Percentiles rank a stretch among this genome's conserved stretches.
phyloP scores from a whole-genome alignment of 2,329 filamentous ascomycete species.

The Diaporthe sp. region DNA sequence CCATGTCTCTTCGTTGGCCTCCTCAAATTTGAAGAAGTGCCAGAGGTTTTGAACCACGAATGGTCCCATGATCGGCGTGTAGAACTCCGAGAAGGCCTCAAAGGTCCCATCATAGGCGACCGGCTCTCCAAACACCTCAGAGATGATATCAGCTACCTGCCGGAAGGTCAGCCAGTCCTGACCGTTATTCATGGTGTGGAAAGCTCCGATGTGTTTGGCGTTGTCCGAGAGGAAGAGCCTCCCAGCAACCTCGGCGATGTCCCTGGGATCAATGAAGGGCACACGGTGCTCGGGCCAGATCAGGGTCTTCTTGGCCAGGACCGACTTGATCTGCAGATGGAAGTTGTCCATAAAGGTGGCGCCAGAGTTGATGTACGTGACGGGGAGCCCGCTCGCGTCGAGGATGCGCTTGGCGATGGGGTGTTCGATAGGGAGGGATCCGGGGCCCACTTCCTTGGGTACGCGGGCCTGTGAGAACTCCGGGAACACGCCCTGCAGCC shows the following conservation, averaged over 20 bases:
- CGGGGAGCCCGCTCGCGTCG: slow-evolving; percentile 3
- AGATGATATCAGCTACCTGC: neutral
- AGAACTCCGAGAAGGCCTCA: neutral
- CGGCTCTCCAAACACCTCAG: neutral
- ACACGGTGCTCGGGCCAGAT: slow-evolving; percentile 11
- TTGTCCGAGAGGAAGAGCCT: slow-evolving; percentile 1
- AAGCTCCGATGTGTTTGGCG: neutral
- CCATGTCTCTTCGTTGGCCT: slow-evolving; percentile 5
- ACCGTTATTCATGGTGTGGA: slow-evolving; percentile 12
- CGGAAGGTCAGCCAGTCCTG: neutral
- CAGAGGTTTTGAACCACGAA: neutral
- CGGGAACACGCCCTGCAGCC: neutral
- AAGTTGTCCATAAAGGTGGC: slow-evolving; percentile 8
- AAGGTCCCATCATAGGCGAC: neutral
- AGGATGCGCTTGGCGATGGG: slow-evolving; percentile 20
- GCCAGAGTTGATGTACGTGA: slow-evolving; percentile 3
- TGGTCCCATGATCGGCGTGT: neutral
- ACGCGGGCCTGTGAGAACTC: neutral
- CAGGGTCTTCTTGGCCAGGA: neutral
- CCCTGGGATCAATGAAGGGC: neutral
- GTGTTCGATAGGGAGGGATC: neutral
- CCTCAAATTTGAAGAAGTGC: slow-evolving; percentile 4
- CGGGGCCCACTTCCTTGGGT: neutral
- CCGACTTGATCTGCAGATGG: neutral
- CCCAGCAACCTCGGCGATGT: slow-evolving; percentile 7